These are phyloP conservation scores for Syzygium jambos DNA, from an alignment of 345 rosid genomes.

Conservation along the genomic window DNA sequence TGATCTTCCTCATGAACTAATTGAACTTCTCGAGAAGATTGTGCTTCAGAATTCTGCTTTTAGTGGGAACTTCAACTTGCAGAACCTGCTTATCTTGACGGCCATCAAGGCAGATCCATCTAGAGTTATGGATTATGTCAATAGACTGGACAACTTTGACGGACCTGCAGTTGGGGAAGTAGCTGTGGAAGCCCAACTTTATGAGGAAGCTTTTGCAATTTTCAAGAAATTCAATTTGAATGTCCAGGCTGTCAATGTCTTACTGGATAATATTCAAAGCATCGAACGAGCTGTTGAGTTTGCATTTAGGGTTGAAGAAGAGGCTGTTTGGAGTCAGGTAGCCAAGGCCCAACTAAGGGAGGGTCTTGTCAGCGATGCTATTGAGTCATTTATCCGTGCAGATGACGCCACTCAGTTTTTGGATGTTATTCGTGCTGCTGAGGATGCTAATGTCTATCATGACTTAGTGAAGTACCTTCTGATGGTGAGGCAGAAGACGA, in stretches of 20 bases:
- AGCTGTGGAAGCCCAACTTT: constrained; percentile 87
- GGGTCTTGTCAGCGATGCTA: constrained; percentile 94
- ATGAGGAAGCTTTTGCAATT: constrained; percentile 55
- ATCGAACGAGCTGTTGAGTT: constrained; percentile 71
- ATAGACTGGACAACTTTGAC: constrained; percentile 93
- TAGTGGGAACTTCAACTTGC: constrained; percentile 95
- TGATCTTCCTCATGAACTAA: constrained; percentile 34
- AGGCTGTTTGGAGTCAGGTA: constrained; percentile 96
- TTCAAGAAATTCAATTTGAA: constrained; percentile 43
- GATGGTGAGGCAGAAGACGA: constrained; percentile 95
- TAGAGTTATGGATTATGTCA: constrained; percentile 94
- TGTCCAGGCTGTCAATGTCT: constrained; percentile 35
- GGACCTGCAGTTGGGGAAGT: constrained; percentile 98
- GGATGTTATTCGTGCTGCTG: constrained; percentile 33
- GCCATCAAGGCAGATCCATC: constrained; percentile 97
- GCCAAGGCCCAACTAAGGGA: constrained; percentile 91
- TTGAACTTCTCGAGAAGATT: constrained; percentile 62
- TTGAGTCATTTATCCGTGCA: constrained; percentile 94
- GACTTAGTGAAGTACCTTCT: constrained; percentile 91
- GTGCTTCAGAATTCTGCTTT: constrained; percentile 98
- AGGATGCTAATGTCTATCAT: constrained; percentile 62
- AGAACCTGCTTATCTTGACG: constrained; percentile 89
- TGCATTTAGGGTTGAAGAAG: constrained; percentile 95
- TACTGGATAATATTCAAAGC: constrained; percentile 27
- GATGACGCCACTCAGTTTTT: constrained; percentile 34